These are phyloP conservation scores for Saccharomyces hybrid DNA, from an alignment of 1,139 yeast species.

Conservation along the genomic window DNA sequence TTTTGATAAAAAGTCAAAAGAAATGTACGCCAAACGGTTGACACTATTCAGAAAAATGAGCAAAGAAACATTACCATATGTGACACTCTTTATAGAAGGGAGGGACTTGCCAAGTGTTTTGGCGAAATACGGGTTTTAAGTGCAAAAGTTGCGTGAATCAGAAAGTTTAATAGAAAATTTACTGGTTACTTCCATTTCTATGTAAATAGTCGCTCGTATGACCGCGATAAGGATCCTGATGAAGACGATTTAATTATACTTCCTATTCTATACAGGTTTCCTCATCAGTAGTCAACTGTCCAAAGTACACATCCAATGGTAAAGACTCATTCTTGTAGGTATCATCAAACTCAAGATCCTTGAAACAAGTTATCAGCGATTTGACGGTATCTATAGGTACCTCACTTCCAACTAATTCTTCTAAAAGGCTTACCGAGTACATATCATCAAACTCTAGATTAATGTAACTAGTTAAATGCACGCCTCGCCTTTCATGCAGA, in stretches of 20 bases:
- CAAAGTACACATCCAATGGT: neutral
- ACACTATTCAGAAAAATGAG: constrained; percentile 14
- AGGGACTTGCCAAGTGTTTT: constrained; percentile 13
- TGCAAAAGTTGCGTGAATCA: neutral
- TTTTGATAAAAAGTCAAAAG: constrained; percentile 12
- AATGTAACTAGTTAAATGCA: neutral
- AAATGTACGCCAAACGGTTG: constrained; percentile 15
- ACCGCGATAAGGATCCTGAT: neutral
- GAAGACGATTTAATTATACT: neutral
- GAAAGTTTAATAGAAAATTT: neutral
- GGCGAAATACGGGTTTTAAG: constrained; percentile 11
- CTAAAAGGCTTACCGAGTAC: constrained; percentile 21
- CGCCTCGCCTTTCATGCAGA: neutral
- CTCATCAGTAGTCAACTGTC: neutral
- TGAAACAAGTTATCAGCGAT: neutral
- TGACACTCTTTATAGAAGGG: constrained; percentile 15
- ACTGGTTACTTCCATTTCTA: neutral
- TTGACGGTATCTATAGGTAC: constrained; percentile 23
- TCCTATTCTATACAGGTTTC: neutral
- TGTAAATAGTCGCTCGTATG: neutral
- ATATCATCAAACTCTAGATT: neutral
- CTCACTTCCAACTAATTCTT: constrained; percentile 59
- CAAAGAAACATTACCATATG: constrained; percentile 14
- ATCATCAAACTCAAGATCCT: neutral
- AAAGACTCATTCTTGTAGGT: neutral